These are phyloP conservation scores for Chiua virens DNA, from an alignment of 768 basidiomycete genomes.

Conservation along the genomic window DNA sequence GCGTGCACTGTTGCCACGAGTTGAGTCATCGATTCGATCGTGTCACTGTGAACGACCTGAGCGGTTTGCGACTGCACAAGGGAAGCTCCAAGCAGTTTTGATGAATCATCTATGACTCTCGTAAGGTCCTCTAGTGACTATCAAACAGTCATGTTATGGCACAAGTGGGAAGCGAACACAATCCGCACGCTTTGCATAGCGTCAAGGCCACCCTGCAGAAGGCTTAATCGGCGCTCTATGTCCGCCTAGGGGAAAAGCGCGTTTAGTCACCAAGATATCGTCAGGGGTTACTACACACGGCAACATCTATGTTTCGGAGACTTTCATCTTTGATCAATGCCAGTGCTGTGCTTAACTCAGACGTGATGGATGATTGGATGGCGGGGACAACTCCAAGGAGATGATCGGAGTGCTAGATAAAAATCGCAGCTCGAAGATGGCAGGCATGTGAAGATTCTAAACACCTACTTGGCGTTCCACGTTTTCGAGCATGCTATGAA, in stretches of 20 bases:
- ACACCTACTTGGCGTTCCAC: constrained; percentile 23
- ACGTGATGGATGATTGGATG: constrained; percentile 24
- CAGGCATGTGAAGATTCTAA: background rate
- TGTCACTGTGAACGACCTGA: constrained; percentile 37
- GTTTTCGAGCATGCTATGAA: constrained; percentile 25
- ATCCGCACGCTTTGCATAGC: constrained; percentile 33
- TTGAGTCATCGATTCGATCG: constrained; percentile 33
- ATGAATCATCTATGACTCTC: constrained; percentile 18
- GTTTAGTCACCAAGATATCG: constrained; percentile 6
- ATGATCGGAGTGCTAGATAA: constrained; percentile 26
- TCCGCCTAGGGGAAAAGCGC: constrained; percentile 23
- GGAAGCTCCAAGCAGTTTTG: constrained; percentile 33
- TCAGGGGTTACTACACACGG: constrained; percentile 18
- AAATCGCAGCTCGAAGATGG: background rate
- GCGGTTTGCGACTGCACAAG: constrained; percentile 31
- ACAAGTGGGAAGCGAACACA: constrained; percentile 6
- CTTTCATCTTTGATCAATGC: constrained; percentile 29
- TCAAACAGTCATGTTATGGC: constrained; percentile 16
- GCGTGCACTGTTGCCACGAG: constrained; percentile 38
- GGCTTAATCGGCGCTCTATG: constrained; percentile 28
- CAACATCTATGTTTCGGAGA: constrained; percentile 26
- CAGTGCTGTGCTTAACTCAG: constrained; percentile 24
- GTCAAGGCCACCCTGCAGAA: constrained; percentile 24
- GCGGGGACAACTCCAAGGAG: constrained; percentile 24
- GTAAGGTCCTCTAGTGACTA: constrained; percentile 23